Conservation (phyloP, 2,329 filamentous ascomycete genomes). For the Xylariaceae sp. region DNA sequence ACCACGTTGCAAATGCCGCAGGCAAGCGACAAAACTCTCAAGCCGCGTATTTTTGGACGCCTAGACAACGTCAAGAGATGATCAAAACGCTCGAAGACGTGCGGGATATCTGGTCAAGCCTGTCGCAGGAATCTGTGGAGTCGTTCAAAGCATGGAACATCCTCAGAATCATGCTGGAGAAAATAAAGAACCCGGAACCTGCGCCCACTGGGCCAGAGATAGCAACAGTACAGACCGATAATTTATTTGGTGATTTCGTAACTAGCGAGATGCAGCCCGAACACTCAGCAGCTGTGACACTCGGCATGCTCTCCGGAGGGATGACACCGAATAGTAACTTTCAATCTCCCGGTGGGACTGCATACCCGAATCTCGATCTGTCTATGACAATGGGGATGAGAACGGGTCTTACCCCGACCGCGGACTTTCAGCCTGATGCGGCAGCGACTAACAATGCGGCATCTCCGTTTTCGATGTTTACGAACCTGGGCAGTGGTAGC, state of each 20-base stretch:
- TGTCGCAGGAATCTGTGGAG: constrained; percentile 81
- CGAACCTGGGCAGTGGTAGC: constrained; percentile 46
- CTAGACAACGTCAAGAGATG: constrained; percentile 74
- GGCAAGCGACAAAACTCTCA: constrained; percentile 48
- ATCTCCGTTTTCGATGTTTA: constrained; percentile 62
- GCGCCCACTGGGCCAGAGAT: constrained; percentile 22
- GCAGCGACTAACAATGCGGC: constrained; percentile 42
- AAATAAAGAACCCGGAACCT: constrained; percentile 63
- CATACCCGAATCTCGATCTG: constrained; percentile 53
- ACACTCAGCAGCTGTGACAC: constrained; percentile 49
- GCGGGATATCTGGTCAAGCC: constrained; percentile 78
- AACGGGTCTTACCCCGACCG: constrained; percentile 39
- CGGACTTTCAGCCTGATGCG: constrained; percentile 47
- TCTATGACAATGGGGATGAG: constrained; percentile 36
- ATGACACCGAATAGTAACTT: constrained; percentile 41
- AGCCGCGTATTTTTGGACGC: constrained; percentile 61
- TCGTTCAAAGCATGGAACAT: constrained; percentile 85
- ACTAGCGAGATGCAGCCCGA: constrained; percentile 44
- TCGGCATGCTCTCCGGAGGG: constrained; percentile 51
- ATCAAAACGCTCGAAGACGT: constrained; percentile 74
- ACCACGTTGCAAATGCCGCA: constrained; percentile 56
- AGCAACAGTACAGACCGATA: constrained; percentile 29
- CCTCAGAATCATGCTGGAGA: constrained; percentile 83
- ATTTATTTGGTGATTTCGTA: constrained; percentile 38
- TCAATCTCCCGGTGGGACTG: constrained; percentile 48